These are phyloP conservation scores for Catharanthus roseus DNA, from an alignment of 257 asterid species.

Conservation along the genomic window DNA sequence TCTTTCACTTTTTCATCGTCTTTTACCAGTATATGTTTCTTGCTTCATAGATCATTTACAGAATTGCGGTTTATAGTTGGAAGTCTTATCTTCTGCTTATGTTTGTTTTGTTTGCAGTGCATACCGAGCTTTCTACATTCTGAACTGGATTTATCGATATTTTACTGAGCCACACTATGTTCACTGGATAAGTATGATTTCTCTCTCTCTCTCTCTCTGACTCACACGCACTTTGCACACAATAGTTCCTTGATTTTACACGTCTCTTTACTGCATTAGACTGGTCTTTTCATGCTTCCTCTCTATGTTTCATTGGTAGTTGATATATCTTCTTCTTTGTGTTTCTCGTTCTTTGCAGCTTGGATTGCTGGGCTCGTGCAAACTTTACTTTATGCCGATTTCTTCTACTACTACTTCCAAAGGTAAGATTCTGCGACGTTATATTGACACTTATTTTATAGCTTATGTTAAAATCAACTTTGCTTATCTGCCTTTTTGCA, in stretches of 20 bases:
- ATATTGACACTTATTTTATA: background rate
- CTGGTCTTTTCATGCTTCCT: background rate
- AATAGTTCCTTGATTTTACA: slow-evolving; percentile 3
- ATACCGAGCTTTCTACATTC: slow-evolving; percentile 64
- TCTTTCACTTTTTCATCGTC: background rate
- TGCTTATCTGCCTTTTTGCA: slow-evolving; percentile 17
- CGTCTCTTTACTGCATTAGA: background rate
- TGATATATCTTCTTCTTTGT: background rate
- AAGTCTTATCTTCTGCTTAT: background rate
- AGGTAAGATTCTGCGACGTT: slow-evolving; percentile 33
- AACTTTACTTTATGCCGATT: slow-evolving; percentile 76
- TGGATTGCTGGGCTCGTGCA: slow-evolving; percentile 81
- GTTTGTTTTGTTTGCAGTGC: slow-evolving; percentile 50
- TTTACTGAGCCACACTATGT: slow-evolving; percentile 77
- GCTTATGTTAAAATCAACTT: background rate
- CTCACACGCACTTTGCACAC: background rate
- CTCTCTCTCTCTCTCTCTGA: slow-evolving; percentile 20
- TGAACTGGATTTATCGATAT: slow-evolving; percentile 93
- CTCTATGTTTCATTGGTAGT: background rate
- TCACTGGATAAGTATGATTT: slow-evolving; percentile 71
- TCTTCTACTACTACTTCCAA: slow-evolving; percentile 86
- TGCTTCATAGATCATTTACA: background rate
- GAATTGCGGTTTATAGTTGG: background rate
- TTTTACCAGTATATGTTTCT: background rate
- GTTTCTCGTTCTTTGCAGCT: slow-evolving; percentile 38